Percentiles rank a stretch among this genome's conserved stretches.
Conservation (phyloP, 1,284 basidiomycete genomes). For the Cutaneotrichosporon sp. region DNA sequence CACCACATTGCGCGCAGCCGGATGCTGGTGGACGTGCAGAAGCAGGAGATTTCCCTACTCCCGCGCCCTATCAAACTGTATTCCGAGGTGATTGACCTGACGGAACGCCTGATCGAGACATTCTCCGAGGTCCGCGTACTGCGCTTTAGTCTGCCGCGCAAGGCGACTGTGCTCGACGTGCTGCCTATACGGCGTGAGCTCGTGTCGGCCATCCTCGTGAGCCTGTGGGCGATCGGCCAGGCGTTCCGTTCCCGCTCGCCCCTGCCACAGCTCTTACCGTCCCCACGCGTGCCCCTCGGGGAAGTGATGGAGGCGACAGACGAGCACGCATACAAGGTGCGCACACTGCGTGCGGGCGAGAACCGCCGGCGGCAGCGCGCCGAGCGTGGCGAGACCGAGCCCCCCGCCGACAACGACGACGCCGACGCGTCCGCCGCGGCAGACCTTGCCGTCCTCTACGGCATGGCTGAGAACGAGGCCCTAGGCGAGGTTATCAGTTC, state of each 20-base stretch:
- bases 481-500: conserved; percentile 41
- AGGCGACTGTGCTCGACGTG: conserved; percentile 50
- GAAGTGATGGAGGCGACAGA: conserved; percentile 43
- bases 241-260: conserved; percentile 48
- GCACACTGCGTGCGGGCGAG: conserved; percentile 9
- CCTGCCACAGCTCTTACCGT: conserved; percentile 51
- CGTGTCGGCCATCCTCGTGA: conserved; percentile 49
- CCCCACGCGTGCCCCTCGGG: conserved; percentile 43
- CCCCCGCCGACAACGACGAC: not conserved
- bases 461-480: conserved; percentile 48
- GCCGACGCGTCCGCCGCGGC: conserved; percentile 12
- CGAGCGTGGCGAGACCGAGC: not conserved
- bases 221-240: conserved; percentile 49
- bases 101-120: conserved; percentile 45
- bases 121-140: conserved; percentile 46
- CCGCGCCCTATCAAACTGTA: conserved; percentile 49
- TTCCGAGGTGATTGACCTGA: conserved; percentile 44
- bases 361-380: conserved; percentile 5
- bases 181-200: conserved; percentile 50
- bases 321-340: conserved; percentile 30
- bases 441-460: conserved; percentile 44
- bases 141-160: conserved; percentile 44
- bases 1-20: conserved; percentile 33
- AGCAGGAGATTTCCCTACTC: conserved; percentile 49
- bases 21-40: conserved; percentile 39